Percentiles rank a stretch among this genome's conserved stretches.
Evolutionary conservation across 31 red algal species (phyloP).

Genomic region (Asparagopsis taxiformis): DNA sequence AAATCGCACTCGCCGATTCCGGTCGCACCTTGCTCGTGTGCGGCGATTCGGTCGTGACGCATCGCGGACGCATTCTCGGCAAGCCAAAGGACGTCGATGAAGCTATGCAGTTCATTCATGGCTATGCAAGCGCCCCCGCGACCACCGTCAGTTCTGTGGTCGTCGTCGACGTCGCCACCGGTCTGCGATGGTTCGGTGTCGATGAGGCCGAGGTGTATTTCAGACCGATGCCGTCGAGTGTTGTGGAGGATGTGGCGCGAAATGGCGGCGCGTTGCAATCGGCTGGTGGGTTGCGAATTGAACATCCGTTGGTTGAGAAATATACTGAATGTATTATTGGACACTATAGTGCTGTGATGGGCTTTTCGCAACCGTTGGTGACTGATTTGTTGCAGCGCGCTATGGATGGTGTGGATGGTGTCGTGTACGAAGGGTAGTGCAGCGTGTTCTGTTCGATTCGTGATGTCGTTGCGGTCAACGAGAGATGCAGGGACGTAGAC

Average conservation of each 20-base stretch:
- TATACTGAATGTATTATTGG: slow-evolving; percentile 92
- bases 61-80: slow-evolving; percentile 77
- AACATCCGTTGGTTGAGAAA: slow-evolving; percentile 71
- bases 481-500: not conserved
- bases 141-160: slow-evolving; percentile 85
- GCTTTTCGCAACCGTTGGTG: slow-evolving; percentile 67
- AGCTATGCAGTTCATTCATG: slow-evolving; percentile 59
- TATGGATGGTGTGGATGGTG: slow-evolving; percentile 19
- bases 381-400: slow-evolving; percentile 22
- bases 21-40: slow-evolving; percentile 63
- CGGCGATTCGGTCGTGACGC: slow-evolving; percentile 93
- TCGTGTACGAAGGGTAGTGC: not conserved
- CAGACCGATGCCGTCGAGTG: slow-evolving; percentile 69
- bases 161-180: slow-evolving; percentile 70
- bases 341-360: slow-evolving; percentile 86
- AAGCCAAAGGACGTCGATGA: slow-evolving; percentile 76
- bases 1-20: not conserved
- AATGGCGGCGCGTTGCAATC: slow-evolving; percentile 76
- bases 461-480: not conserved
- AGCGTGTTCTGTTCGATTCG: not conserved
- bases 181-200: slow-evolving; percentile 52
- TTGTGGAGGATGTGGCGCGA: slow-evolving; percentile 70
- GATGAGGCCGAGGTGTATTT: slow-evolving; percentile 98
- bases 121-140: slow-evolving; percentile 82
- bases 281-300: slow-evolving; percentile 90